Conservation (phyloP, 139 green algal species). For the Coelastrella sp. region DNA sequence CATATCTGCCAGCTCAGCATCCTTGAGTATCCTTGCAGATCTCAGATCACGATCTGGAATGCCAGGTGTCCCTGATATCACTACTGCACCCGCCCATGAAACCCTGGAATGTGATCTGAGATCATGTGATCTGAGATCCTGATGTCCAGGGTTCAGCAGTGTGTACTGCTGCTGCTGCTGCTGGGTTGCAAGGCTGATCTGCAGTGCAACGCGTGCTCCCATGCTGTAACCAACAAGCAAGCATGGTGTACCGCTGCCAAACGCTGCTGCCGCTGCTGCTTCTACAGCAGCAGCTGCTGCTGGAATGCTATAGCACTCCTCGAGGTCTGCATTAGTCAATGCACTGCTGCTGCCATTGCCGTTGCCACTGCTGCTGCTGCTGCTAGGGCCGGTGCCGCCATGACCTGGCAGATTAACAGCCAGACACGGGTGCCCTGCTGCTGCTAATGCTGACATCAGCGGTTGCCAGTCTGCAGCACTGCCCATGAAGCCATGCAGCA, state of each 20-base stretch:
- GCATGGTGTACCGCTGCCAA: slow-evolving; percentile 42
- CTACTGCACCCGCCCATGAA: slow-evolving; percentile 52
- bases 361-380: not conserved
- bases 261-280: slow-evolving; percentile 25
- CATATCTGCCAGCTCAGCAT: slow-evolving; percentile 63
- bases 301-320: slow-evolving; percentile 55
- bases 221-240: slow-evolving; percentile 89
- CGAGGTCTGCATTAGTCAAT: not conserved
- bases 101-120: not conserved
- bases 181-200: slow-evolving; percentile 42
- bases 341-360: not conserved
- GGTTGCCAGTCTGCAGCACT: slow-evolving; percentile 78
- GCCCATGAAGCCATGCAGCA: slow-evolving; percentile 94
- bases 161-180: not conserved
- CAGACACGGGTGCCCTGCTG: slow-evolving; percentile 63
- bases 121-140: too few relatives aligned
- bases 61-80: slow-evolving; percentile 74
- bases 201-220: slow-evolving; percentile 82
- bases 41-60: slow-evolving; percentile 59
- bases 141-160: too few relatives aligned
- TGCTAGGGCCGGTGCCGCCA: slow-evolving; percentile 55
- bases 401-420: slow-evolving; percentile 88
- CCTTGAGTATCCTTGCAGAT: slow-evolving; percentile 52
- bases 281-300: slow-evolving; percentile 53
- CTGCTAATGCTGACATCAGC: slow-evolving; percentile 68